These are phyloP conservation scores for Tylopilus subfusipes DNA, from an alignment of 768 basidiomycete species.

Conservation along the genomic window DNA sequence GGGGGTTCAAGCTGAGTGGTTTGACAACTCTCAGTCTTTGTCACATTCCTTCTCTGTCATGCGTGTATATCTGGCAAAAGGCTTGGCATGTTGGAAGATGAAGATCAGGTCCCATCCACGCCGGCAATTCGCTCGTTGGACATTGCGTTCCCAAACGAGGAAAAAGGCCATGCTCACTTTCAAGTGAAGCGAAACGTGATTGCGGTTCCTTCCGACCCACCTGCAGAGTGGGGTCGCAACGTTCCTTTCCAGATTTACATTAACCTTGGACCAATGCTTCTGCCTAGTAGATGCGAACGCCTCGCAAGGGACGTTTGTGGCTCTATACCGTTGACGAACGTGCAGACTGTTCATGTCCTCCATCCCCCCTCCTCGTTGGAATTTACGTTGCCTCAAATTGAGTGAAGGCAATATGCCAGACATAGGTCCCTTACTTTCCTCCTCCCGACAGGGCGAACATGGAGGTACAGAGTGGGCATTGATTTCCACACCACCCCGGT, in stretches of 20 bases:
- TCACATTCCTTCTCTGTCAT: background rate
- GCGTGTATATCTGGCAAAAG: background rate
- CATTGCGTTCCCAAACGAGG: background rate
- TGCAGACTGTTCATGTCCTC: background rate
- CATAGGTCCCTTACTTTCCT: background rate
- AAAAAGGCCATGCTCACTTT: background rate
- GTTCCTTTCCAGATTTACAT: background rate
- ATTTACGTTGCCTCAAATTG: background rate
- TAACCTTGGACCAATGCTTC: too few relatives aligned
- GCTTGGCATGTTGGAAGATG: background rate
- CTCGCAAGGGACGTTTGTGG: background rate
- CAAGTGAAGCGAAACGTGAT: background rate
- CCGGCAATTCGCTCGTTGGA: background rate
- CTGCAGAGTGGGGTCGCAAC: background rate
- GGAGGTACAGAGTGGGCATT: too few relatives aligned
- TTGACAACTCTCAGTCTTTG: slow-evolving; percentile 35
- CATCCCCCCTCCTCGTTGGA: background rate
- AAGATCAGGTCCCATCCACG: background rate
- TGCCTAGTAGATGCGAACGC: background rate
- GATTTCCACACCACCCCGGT: too few relatives aligned
- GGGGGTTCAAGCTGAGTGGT: slow-evolving; percentile 1
- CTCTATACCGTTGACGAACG: background rate
- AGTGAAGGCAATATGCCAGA: background rate
- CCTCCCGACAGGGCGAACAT: too few relatives aligned
- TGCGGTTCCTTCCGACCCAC: background rate